A percentile compares a stretch with the other conserved stretches of the same genome.
Conservation (phyloP, 495 filamentous ascomycete species). For the Oidiodendron maius region DNA sequence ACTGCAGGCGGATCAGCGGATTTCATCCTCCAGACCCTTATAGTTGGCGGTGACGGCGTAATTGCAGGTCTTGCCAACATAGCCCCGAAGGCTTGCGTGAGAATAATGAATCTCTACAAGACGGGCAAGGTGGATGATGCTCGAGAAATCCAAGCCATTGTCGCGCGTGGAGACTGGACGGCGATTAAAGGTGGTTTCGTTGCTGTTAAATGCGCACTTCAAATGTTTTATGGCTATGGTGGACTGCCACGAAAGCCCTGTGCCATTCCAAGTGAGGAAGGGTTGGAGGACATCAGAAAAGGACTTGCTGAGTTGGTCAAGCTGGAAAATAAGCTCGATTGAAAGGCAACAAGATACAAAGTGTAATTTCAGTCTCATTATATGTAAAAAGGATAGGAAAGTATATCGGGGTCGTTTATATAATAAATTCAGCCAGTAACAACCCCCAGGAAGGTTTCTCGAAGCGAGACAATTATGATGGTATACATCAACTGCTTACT, state of each 20-base stretch:
- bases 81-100: constrained; percentile 20
- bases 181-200: constrained; percentile 76
- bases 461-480: too few species aligned
- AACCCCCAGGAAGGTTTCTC: too few species aligned
- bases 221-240: constrained; percentile 76
- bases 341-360: too few species aligned
- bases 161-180: constrained; percentile 74
- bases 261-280: constrained; percentile 12
- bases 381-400: too few species aligned
- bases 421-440: too few species aligned
- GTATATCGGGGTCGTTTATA: too few species aligned
- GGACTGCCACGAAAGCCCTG: constrained; percentile 69
- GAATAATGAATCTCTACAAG: constrained; percentile 27
- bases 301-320: not conserved
- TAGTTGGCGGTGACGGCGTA: constrained; percentile 21
- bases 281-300: not conserved
- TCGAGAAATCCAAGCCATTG: constrained; percentile 40
- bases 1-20: constrained; percentile 24
- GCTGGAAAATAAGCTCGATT: not conserved
- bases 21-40: constrained; percentile 23
- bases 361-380: too few species aligned
- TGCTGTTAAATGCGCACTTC: constrained; percentile 75
- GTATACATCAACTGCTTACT: too few species aligned
- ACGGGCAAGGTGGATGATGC: constrained; percentile 31
- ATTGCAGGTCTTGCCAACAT: constrained; percentile 28